phyloP scores from a whole-genome alignment of 164 flowering plant species.

The Magnolia kwangsiensis region DNA sequence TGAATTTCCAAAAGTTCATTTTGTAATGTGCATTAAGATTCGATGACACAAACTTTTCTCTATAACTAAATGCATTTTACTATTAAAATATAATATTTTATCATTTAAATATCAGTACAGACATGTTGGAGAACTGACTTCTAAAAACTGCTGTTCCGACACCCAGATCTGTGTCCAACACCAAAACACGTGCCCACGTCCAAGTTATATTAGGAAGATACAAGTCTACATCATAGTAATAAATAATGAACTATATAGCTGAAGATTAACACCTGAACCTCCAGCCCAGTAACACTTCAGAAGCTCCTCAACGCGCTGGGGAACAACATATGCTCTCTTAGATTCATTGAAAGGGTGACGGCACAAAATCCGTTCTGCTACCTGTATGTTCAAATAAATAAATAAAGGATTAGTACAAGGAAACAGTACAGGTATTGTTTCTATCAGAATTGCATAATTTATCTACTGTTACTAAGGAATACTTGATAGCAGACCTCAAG shows the following conservation, averaged over 20 bases:
- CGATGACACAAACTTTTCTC: background rate
- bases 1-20: too few species aligned
- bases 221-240: background rate
- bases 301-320: constrained; percentile 93
- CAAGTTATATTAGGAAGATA: background rate
- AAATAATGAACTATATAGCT: background rate
- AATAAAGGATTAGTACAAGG: background rate
- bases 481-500: too few species aligned
- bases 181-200: background rate
- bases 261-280: constrained; percentile 51
- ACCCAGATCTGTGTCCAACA: background rate
- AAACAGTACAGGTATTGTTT: background rate
- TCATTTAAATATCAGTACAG: too few species aligned
- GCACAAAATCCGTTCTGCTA: constrained; percentile 75
- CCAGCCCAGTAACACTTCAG: constrained; percentile 95
- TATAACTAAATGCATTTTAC: too few species aligned
- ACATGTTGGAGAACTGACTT: too few species aligned
- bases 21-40: background rate
- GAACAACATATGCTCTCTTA: constrained; percentile 97
- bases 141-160: background rate
- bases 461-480: background rate
- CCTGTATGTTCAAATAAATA: constrained; percentile 32
- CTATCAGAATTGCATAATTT: background rate
- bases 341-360: constrained; percentile 99
- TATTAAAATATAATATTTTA: too few species aligned